Base-by-base conservation (phyloP, 805 yeast genomes). In the Schwanniomyces vanrijiae region DNA sequence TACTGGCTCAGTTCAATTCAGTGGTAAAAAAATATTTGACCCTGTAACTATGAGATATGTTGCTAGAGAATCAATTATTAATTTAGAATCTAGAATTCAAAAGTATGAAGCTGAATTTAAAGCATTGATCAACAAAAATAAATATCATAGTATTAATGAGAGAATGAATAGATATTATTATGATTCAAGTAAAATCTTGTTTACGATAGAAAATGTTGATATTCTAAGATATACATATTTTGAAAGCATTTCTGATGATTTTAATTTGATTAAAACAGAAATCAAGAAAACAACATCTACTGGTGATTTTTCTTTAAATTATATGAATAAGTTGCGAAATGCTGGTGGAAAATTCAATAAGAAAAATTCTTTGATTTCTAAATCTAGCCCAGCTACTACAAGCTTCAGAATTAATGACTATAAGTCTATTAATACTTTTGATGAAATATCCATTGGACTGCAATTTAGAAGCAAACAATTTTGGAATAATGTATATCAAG, bases 401-500 rank as follows among this genome's bases (percentile, higher is more conserved):
- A 34, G 38, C 22, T 29, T 29, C 13, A 13, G 34, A 5, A 13
- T 29, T 13, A 29, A 29, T n/a, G 34, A 29, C 9, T 14, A 18
- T 10, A 34, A 14, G 38, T 7, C 34, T 29, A 29, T 29, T 13
- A 20, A 42, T 19, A 6, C 5, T 8, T 22, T 38, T 5, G 41
- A 22, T 9, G 41, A 20, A 14, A 20, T 14, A 2, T 18, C 9
- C 6, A 8, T 42, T 4, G 33, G 44, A 14, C 35, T 58, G 4
- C 34, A 49, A 13, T 42, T 60, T 29, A 49, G 50, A 25, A 54
- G 60, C 2, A 52, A 52, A 14, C 60, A 53, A 41, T 62, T 64
- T 41, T 64, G 69, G 69, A 60, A 62, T 49, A 47, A 56, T 40
- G 59, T 64, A n/a, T 64, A 64, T 47, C 68, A 64, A 43, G 69